Conservation (phyloP, 108 stramenopile genomes). For the Skeletonema tropicum region DNA sequence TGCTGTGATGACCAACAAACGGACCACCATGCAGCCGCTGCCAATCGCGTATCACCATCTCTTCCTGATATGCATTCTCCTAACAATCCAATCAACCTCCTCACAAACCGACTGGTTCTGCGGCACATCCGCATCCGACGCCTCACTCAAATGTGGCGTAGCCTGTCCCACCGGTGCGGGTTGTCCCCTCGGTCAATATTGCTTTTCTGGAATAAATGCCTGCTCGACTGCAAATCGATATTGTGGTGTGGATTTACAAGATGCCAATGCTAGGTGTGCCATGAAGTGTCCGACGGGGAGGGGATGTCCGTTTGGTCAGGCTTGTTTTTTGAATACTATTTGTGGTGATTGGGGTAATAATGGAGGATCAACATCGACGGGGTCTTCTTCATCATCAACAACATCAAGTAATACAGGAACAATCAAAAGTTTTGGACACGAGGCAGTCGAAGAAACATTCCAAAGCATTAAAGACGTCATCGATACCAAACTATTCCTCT, state of each 20-base stretch:
- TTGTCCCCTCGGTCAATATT: constrained; percentile 11
- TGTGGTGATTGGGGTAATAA: background rate
- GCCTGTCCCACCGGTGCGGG: constrained; percentile 19
- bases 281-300: constrained; percentile 6
- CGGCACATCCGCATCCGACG: constrained; percentile 3
- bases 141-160: background rate
- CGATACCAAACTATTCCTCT: constrained; percentile 42
- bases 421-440: background rate
- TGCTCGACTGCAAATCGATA: constrained; percentile 8
- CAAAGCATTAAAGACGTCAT: constrained; percentile 22
- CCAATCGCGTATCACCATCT: background rate
- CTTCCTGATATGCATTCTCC: background rate
- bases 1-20: no score
- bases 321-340: constrained; percentile 6
- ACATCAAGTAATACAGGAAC: background rate
- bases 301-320: constrained; percentile 15
- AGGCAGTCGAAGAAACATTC: constrained; percentile 31
- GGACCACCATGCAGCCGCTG: background rate
- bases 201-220: constrained; percentile 12
- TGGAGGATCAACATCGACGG: background rate
- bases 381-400: background rate
- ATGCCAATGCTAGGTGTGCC: constrained; percentile 7
- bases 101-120: constrained; percentile 14
- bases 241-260: constrained; percentile 15
- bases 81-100: background rate